Conservation (phyloP, 805 yeast species). For the Priceomyces haplophilus region DNA sequence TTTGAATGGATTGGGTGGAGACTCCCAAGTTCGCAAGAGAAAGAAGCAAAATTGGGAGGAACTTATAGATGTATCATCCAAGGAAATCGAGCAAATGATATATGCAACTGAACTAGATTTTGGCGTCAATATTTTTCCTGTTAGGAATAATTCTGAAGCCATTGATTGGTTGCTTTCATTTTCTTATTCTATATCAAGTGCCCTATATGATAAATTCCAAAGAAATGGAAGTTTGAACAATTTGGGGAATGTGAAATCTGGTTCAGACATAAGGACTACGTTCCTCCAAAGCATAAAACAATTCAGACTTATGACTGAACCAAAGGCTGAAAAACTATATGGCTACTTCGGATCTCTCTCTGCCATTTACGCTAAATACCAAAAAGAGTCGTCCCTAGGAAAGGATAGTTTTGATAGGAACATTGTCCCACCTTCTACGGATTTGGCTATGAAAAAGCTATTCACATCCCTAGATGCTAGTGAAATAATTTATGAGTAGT, state of each 20-base stretch:
- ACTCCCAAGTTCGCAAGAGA: slow-evolving; percentile 1
- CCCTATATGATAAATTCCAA: slow-evolving; percentile 53
- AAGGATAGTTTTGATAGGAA: slow-evolving; percentile 42
- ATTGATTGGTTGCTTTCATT: slow-evolving; percentile 54
- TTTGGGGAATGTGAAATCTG: slow-evolving; percentile 55
- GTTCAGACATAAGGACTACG: slow-evolving; percentile 45
- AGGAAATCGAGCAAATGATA: slow-evolving; percentile 40
- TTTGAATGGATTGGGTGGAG: slow-evolving; percentile 15
- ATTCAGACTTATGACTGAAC: slow-evolving; percentile 54
- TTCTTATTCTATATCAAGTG: slow-evolving; percentile 51
- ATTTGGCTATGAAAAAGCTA: slow-evolving; percentile 43
- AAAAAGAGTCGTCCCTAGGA: slow-evolving; percentile 28
- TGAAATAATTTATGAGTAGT: slow-evolving; percentile 27
- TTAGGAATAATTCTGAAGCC: slow-evolving; percentile 46
- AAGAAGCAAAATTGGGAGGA: slow-evolving; percentile 6
- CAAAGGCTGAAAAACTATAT: slow-evolving; percentile 46
- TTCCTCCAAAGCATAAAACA: slow-evolving; percentile 51
- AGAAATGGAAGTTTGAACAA: slow-evolving; percentile 55
- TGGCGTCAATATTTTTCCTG: slow-evolving; percentile 50
- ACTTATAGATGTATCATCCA: slow-evolving; percentile 13
- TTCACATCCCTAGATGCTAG: slow-evolving; percentile 51
- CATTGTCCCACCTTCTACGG: slow-evolving; percentile 50
- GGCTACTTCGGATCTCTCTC: slow-evolving; percentile 40
- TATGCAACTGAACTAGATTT: slow-evolving; percentile 45
- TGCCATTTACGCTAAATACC: slow-evolving; percentile 25